These are phyloP conservation scores for Raphidocelis subcapitata DNA, from an alignment of 139 green algal species.

Conservation along the genomic window DNA sequence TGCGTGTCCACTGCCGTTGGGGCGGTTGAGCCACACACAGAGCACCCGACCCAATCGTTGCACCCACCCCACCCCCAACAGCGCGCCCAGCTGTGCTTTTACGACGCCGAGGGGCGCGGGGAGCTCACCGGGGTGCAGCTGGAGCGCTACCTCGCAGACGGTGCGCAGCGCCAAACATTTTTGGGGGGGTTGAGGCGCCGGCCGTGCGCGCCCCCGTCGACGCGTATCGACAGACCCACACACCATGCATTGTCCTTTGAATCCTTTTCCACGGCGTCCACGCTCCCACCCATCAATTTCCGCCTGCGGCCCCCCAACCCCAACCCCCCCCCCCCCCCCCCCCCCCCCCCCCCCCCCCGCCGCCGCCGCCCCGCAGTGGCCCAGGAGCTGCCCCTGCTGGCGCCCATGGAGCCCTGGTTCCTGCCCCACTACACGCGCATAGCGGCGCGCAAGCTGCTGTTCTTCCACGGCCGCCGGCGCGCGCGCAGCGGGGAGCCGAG, in stretches of 20 bases:
- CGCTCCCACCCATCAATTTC: no score
- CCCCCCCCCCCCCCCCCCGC: neutral
- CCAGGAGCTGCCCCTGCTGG: no score
- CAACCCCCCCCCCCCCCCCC: neutral
- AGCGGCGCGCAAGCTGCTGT: conserved; percentile 59
- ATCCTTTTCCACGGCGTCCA: no score
- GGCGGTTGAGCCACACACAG: no score
- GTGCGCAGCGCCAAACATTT: neutral
- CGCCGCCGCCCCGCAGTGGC: neutral
- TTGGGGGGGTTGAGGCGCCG: neutral
- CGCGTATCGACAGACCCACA: no score
- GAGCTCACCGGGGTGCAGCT: conserved; percentile 52
- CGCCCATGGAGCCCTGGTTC: conserved; percentile 33
- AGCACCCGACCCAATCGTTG: no score
- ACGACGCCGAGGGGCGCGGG: conserved; percentile 47
- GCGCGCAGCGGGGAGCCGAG: no score
- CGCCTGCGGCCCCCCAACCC: neutral
- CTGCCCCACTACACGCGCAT: conserved; percentile 56
- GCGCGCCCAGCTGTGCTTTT: conserved; percentile 48
- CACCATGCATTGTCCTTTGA: no score
- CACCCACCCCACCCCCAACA: conserved; percentile 23
- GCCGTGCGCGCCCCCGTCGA: neutral
- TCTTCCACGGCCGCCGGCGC: conserved; percentile 51
- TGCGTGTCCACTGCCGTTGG: no score
- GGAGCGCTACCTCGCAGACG: conserved; percentile 47